Conservation (phyloP, 495 filamentous ascomycete species). For the Neurospora sp. region DNA sequence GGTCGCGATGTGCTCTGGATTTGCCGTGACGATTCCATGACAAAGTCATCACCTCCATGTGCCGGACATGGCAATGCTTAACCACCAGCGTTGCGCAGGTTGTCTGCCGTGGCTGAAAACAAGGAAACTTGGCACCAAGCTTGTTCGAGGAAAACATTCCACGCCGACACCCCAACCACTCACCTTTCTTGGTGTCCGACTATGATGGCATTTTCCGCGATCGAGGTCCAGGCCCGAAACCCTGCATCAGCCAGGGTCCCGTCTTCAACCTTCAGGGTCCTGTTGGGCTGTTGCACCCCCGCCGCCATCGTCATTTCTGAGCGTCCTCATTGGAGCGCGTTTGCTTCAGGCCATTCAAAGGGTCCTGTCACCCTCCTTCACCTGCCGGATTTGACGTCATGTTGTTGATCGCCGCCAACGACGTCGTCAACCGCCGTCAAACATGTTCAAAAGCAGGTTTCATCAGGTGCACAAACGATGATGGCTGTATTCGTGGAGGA, state of each 20-base stretch:
- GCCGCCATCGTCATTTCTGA: slow-evolving; percentile 2
- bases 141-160: background rate
- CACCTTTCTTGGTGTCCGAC: background rate
- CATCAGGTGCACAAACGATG: background rate
- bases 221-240: background rate
- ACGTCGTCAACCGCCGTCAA: background rate
- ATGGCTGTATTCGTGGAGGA: background rate
- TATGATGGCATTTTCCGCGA: background rate
- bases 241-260: background rate
- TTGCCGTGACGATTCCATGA: too few species aligned
- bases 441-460: slow-evolving; percentile 19
- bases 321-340: slow-evolving; percentile 12
- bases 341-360: slow-evolving; percentile 6
- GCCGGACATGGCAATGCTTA: too few species aligned
- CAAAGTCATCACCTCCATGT: too few species aligned
- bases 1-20: too few species aligned
- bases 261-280: background rate
- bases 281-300: background rate
- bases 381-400: slow-evolving; percentile 23
- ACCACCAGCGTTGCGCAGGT: too few species aligned
- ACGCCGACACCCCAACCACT: background rate
- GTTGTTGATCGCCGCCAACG: slow-evolving; percentile 7
- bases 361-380: slow-evolving; percentile 6
- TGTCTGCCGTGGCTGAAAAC: background rate
- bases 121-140: background rate